Evolutionary conservation across 768 basidiomycete genomes (phyloP), one percentile per base, ranked within the genome.

Genomic region (Suillus decipiens): DNA sequence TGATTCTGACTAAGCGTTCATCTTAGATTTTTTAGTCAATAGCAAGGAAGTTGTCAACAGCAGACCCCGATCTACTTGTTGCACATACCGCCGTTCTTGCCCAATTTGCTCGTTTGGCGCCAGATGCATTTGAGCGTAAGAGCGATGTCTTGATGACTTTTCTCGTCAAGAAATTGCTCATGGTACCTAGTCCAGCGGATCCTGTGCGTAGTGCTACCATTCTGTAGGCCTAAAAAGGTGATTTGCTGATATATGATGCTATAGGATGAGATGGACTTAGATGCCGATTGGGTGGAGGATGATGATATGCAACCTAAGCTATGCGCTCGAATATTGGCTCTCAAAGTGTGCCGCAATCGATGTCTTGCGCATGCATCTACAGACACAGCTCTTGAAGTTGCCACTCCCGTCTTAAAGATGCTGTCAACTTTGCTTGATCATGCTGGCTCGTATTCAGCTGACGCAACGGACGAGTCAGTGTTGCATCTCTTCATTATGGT

Each of bases 291-390:
- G 95, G 77, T 85, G 11, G 84, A 88, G 37, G 89, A 95, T 39
- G 80, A 80, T 0, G 81, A 87, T 3, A 72, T 96, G 24, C 71
- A 85, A 0, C 77, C 81, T 2, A 78, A 81, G 4, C 81, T 93
- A 1, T 79, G 78, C 50, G 90, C 93, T 0, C 93, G 93, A 71
- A 71, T 97, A 3, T 76, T 89, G 9, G 83, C 87, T 1, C 72
- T 99, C 28, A 95, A 97, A 75, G 83, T 96, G 6, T 89, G 88
- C 71, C 83, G 92, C 31, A 88, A 95, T 73, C 87, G 95, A 19
- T 87, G 88, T 70, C 79, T 96, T 14, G 84, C 89, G 0, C 89
- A 89, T 68, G 86, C 86, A 0, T 67, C 75, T 7, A 77, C 82
- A 5, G 84, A 87, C 2, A 79, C 82, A 8, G 87, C 91, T 8